Evolutionary conservation across 1,284 basidiomycete genomes (phyloP).

Genomic region (Wolfiporia cocos): DNA sequence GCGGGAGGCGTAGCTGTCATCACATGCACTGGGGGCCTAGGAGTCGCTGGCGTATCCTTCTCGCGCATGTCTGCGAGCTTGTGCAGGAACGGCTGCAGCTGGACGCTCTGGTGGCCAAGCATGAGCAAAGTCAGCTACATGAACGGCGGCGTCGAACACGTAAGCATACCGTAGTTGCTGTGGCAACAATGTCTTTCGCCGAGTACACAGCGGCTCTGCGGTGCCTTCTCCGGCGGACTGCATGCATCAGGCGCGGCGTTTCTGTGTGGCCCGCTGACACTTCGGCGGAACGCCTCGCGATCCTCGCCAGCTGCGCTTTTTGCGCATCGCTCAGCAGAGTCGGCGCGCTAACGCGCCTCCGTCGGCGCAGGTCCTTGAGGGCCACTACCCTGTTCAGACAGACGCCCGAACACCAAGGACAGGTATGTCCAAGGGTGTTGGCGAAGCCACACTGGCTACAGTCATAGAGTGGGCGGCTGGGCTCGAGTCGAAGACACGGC

Average conservation of each 20-base stretch:
- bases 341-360: slow-evolving; percentile 35
- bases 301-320: slow-evolving; percentile 21
- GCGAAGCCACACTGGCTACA: slow-evolving; percentile 45
- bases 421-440: slow-evolving; percentile 45
- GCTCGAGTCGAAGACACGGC: slow-evolving; percentile 41
- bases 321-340: slow-evolving; percentile 25
- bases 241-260: slow-evolving; percentile 2
- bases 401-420: slow-evolving; percentile 51
- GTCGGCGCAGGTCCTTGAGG: slow-evolving; percentile 8
- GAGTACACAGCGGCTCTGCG: slow-evolving; percentile 21
- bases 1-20: too few relatives aligned
- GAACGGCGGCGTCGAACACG: slow-evolving; percentile 3
- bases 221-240: slow-evolving; percentile 16
- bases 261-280: neutral
- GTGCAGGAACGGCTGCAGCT: slow-evolving; percentile 14
- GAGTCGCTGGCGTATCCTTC: slow-evolving; percentile 7
- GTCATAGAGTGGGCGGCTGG: slow-evolving; percentile 41
- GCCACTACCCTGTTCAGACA: slow-evolving; percentile 29
- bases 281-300: slow-evolving; percentile 12
- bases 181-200: slow-evolving; percentile 22
- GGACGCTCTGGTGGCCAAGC: slow-evolving; percentile 8
- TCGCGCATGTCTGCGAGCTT: slow-evolving; percentile 12
- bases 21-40: neutral
- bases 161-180: slow-evolving; percentile 25
- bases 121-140: slow-evolving; percentile 4